Evolutionary conservation across 768 basidiomycete species (phyloP).

Genomic region (Trametes cingulata): DNA sequence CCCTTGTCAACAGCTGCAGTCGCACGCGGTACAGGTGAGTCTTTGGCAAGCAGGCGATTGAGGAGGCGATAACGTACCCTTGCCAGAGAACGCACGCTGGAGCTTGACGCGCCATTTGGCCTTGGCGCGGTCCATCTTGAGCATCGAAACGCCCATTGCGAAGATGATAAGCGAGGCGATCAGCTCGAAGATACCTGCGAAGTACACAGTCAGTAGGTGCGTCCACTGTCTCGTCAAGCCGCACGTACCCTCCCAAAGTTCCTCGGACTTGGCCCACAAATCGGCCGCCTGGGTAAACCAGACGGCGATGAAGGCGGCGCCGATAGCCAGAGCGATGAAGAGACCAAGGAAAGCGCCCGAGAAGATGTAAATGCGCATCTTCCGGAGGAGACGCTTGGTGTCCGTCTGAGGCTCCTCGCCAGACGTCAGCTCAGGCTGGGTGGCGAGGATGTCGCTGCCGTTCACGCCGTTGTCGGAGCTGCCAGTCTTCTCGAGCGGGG

Average conservation of each 20-base stretch:
- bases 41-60: no score
- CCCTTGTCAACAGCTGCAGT: constrained; percentile 45
- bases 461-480: constrained; percentile 15
- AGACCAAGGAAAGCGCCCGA: constrained; percentile 74
- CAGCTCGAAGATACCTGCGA: constrained; percentile 66
- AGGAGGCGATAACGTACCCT: constrained; percentile 39
- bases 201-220: neutral
- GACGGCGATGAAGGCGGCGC: constrained; percentile 89
- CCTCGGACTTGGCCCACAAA: constrained; percentile 83
- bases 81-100: constrained; percentile 67
- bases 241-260: constrained; percentile 86
- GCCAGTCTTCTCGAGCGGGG: constrained; percentile 8
- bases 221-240: constrained; percentile 10
- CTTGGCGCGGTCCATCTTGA: constrained; percentile 92
- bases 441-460: constrained; percentile 9
- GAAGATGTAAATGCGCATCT: constrained; percentile 78
- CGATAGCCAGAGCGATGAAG: constrained; percentile 78
- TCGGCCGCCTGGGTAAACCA: constrained; percentile 92
- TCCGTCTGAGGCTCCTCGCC: constrained; percentile 29
- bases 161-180: constrained; percentile 83
- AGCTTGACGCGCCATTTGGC: constrained; percentile 95
- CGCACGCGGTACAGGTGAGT: neutral
- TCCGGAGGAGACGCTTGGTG: constrained; percentile 53
- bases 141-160: constrained; percentile 91
- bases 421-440: constrained; percentile 23